A percentile compares a stretch with the other conserved stretches of the same genome.
Evolutionary conservation across 2,329 filamentous ascomycete species (phyloP).

Genomic region (Cytospora piceicola): DNA sequence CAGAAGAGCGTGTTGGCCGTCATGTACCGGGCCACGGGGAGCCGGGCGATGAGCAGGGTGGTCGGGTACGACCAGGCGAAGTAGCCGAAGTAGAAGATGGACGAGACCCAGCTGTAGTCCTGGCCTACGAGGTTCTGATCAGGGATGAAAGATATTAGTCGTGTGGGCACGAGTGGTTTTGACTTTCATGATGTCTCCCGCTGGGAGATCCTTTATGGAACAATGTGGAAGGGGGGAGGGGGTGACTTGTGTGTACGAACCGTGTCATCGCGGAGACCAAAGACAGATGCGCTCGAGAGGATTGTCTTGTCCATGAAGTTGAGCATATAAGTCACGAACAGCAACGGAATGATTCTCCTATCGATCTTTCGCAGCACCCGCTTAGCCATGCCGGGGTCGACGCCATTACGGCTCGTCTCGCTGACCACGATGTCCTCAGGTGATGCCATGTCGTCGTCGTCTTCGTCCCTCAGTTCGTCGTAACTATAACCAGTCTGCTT

Average conservation of each 20-base stretch:
- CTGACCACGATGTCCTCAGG: slow-evolving; percentile 17
- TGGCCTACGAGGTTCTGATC: slow-evolving; percentile 43
- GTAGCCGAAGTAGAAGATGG: slow-evolving; percentile 51
- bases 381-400: slow-evolving; percentile 35
- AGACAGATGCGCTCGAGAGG: slow-evolving; percentile 59
- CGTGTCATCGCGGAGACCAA: slow-evolving; percentile 56
- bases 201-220: slow-evolving; percentile 7
- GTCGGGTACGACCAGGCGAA: slow-evolving; percentile 45
- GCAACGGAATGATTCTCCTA: slow-evolving; percentile 55
- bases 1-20: slow-evolving; percentile 54
- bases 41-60: slow-evolving; percentile 50
- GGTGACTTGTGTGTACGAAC: slow-evolving; percentile 31
- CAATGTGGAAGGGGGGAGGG: background rate
- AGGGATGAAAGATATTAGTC: background rate
- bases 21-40: slow-evolving; percentile 54
- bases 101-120: slow-evolving; percentile 52
- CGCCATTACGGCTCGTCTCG: slow-evolving; percentile 7
- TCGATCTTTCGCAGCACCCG: slow-evolving; percentile 60
- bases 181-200: no score
- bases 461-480: slow-evolving; percentile 10
- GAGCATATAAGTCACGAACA: slow-evolving; percentile 62
- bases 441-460: slow-evolving; percentile 15
- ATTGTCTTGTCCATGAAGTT: slow-evolving; percentile 67
- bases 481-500: slow-evolving; percentile 11
- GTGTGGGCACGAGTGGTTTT: no score